Percentiles rank a stretch among this genome's conserved stretches.
Conservation (phyloP, 2,329 filamentous ascomycete species). For the Microdochium trichocladiopsis region DNA sequence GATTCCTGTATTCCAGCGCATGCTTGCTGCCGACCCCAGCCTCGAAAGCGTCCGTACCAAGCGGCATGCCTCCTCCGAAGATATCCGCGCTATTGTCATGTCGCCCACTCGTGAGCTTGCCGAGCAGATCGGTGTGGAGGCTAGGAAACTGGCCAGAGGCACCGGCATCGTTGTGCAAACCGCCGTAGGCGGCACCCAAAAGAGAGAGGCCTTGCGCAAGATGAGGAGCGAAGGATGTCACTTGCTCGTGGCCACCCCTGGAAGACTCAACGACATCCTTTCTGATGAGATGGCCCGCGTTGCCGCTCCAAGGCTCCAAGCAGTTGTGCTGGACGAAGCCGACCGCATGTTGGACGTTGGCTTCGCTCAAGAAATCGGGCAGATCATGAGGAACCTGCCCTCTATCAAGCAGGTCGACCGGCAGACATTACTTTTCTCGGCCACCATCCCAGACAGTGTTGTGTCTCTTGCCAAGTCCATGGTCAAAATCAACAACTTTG, state of each 20-base stretch:
- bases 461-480: constrained; percentile 70
- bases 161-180: constrained; percentile 64
- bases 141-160: constrained; percentile 53
- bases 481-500: constrained; percentile 72
- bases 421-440: constrained; percentile 93
- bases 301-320: constrained; percentile 73
- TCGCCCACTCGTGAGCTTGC: constrained; percentile 78
- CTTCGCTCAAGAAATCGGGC: constrained; percentile 58
- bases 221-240: constrained; percentile 77
- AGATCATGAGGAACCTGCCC: constrained; percentile 59
- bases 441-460: constrained; percentile 81
- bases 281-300: constrained; percentile 57
- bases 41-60: constrained; percentile 41
- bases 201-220: constrained; percentile 56
- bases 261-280: constrained; percentile 77
- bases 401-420: constrained; percentile 54
- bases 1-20: constrained; percentile 74
- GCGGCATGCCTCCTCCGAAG: constrained; percentile 36
- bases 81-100: constrained; percentile 64
- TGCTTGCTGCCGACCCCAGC: constrained; percentile 56
- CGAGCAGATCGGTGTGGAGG: constrained; percentile 75
- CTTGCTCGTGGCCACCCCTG: constrained; percentile 84
- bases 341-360: constrained; percentile 98
- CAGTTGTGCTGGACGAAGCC: constrained; percentile 92
- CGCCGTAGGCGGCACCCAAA: constrained; percentile 90